Conservation (phyloP, 1,284 basidiomycete genomes). For the Exsudoporus floridanus region DNA sequence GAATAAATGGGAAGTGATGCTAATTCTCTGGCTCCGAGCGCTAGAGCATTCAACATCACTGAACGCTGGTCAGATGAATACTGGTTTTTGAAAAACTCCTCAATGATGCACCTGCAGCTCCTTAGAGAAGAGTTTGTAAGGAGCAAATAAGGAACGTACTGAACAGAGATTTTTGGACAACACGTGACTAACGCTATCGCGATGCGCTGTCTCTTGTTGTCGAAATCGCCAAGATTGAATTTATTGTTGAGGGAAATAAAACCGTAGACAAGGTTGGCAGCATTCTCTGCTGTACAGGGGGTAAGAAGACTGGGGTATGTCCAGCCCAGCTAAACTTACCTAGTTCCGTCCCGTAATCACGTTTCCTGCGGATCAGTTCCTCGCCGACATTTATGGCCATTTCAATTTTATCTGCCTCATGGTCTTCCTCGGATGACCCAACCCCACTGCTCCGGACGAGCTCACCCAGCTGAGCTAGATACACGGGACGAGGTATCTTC, state of each 20-base stretch:
- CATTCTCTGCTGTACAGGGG: slow-evolving; percentile 72
- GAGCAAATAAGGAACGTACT: slow-evolving; percentile 52
- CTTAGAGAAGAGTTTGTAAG: neutral
- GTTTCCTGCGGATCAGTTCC: slow-evolving; percentile 78
- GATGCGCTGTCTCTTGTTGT: slow-evolving; percentile 73
- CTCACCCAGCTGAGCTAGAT: slow-evolving; percentile 76
- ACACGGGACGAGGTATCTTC: slow-evolving; percentile 75
- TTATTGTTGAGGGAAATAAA: slow-evolving; percentile 80
- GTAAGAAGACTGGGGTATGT: slow-evolving; percentile 1
- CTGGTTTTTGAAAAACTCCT: slow-evolving; percentile 91
- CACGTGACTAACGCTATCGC: slow-evolving; percentile 80
- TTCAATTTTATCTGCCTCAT: slow-evolving; percentile 75
- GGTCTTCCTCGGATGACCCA: slow-evolving; percentile 55
- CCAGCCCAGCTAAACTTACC: slow-evolving; percentile 47
- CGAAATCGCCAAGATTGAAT: slow-evolving; percentile 78
- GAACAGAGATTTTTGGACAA: slow-evolving; percentile 72
- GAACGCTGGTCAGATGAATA: slow-evolving; percentile 86
- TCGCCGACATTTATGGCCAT: slow-evolving; percentile 78
- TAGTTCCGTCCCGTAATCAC: slow-evolving; percentile 80
- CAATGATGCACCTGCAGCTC: slow-evolving; percentile 67
- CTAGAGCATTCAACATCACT: slow-evolving; percentile 83
- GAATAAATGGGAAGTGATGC: slow-evolving; percentile 63
- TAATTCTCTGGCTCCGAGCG: slow-evolving; percentile 82
- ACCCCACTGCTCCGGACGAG: slow-evolving; percentile 57
- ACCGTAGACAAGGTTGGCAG: slow-evolving; percentile 75